phyloP scores from a whole-genome alignment of 1,284 basidiomycete genomes.

The Inonotus obliquus region DNA sequence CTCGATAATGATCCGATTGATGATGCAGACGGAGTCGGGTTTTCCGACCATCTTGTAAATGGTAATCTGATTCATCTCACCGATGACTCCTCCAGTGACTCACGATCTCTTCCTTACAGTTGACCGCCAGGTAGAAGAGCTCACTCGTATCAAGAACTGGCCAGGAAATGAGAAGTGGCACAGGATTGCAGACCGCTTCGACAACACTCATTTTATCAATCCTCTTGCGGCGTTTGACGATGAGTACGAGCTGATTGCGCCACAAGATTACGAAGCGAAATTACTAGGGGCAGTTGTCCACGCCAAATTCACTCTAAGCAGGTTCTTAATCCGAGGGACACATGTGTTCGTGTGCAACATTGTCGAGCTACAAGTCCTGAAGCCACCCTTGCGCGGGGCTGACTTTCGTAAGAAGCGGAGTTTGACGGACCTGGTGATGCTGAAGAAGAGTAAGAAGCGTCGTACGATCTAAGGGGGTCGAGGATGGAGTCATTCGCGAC shows the following conservation, averaged over 20 bases:
- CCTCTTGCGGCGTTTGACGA: conserved; percentile 1
- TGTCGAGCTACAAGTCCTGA: not conserved
- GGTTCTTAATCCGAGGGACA: not conserved
- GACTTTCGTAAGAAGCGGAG: not conserved
- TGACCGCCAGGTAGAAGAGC: not conserved
- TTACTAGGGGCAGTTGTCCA: not conserved
- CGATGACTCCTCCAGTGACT: not conserved
- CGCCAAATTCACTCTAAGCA: not conserved
- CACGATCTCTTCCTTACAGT: not conserved
- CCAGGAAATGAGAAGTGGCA: not conserved
- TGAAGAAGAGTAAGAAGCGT: not conserved
- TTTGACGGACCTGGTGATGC: not conserved
- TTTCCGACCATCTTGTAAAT: not conserved
- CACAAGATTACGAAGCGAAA: not conserved
- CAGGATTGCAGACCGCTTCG: not conserved
- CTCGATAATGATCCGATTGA: not conserved
- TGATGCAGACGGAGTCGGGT: not conserved
- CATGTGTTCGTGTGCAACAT: not conserved
- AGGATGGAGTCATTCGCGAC: not conserved
- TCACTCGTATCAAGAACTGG: not conserved
- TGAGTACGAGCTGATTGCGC: not conserved
- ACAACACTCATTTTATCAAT: not conserved
- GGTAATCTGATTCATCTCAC: not conserved
- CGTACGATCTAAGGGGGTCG: not conserved
- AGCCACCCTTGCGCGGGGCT: not conserved